Conservation (phyloP, 305 asterid species). For the Solanum aculeatissimum region DNA sequence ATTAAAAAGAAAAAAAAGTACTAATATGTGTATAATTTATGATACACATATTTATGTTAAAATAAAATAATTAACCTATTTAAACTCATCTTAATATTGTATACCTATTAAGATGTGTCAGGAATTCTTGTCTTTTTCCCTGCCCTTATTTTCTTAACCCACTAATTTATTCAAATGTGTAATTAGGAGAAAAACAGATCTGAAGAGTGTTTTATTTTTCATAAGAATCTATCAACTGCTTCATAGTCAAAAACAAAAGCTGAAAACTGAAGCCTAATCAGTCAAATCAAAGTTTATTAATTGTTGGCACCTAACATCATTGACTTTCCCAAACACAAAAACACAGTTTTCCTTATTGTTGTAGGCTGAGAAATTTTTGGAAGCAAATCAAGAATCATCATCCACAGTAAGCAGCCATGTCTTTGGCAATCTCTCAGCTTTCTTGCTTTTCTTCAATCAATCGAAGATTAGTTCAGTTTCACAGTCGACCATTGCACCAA, state of each 20-base stretch:
- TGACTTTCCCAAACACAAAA: background rate
- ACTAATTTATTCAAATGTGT: background rate
- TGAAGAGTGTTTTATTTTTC: background rate
- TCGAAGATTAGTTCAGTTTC: constrained; percentile 21
- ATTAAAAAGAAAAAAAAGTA: background rate
- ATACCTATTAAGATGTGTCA: background rate
- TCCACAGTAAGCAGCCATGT: background rate
- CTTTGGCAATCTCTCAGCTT: constrained; percentile 39
- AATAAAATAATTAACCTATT: background rate
- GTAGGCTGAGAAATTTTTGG: background rate
- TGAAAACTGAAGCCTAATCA: background rate
- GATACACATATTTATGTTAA: background rate
- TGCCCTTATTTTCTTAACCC: background rate
- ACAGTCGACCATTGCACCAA: constrained; percentile 8
- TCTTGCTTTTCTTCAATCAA: constrained; percentile 35
- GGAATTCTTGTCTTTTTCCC: background rate
- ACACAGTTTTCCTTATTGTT: background rate
- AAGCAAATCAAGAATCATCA: background rate
- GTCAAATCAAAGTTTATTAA: background rate
- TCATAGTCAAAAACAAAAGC: background rate
- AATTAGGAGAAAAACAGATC: background rate
- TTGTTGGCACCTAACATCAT: background rate
- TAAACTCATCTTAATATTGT: background rate
- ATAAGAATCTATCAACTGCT: background rate
- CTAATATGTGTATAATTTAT: background rate